Base-by-base conservation (phyloP, 306 rosid species). In the Vigna hirtella region DNA sequence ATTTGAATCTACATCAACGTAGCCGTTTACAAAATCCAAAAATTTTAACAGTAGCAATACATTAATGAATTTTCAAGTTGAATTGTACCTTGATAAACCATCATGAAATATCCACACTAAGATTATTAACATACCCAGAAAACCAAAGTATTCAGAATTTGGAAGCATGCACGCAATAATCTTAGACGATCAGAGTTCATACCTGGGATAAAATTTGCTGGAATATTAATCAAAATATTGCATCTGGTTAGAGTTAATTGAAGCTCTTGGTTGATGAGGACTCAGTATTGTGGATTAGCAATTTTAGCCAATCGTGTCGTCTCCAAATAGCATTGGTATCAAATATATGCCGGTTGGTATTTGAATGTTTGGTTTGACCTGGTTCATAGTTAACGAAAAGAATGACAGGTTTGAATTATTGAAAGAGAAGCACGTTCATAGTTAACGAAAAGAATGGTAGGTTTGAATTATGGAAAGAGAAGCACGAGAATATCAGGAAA, bases 351-450 rank as follows among this genome's bases (percentile, higher is more conserved):
- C 69, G 4, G 77, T 47, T 72, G 59, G 17, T 47, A 11, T 76
- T 57, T 75, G 86, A 85, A 65, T 76, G 86, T 79, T 76, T 17
- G 86, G 86, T 78, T 76, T 79, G 79, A 59, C 83, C 28, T 77
- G 0, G 36, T 26, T 71, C 61, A 32, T 77, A 0, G 26, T 26
- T 66, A 53, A 32, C 57, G 36, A n/a, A 3, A 51, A 18, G 84
- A 79, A 64, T 82, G 84, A 82, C 66, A 76, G 82, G 82, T 79
- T 79, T 75, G 80, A 71, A 66, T 70, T 72, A 22, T 40, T n/a
- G 67, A 5, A 16, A 15, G 3, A 55, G 36, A 62, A 6, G 34
- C 34, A 30, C 34, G 36, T 26, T 71, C 61, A 24, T 77, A 0
- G 26, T 26, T 66, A 53, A 32, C 57, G 36, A n/a, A 3, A 51